phyloP scores from a whole-genome alignment of 345 rosid species.

The Hevea brasiliensis region DNA sequence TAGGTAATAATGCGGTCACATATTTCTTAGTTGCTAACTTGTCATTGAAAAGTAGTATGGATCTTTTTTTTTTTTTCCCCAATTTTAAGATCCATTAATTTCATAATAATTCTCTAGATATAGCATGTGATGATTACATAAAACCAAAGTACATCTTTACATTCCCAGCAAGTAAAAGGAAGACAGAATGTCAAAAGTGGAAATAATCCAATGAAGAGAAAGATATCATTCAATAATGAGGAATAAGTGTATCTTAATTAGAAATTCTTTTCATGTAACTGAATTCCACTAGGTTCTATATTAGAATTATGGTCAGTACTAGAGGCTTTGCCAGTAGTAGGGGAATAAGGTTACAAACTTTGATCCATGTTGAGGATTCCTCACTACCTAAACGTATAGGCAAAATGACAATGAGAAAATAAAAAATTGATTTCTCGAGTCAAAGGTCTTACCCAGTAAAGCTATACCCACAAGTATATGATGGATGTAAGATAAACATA shows the following conservation, averaged over 20 bases:
- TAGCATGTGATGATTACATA: background rate
- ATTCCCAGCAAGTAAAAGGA: background rate
- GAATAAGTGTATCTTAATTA: background rate
- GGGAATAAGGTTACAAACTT: background rate
- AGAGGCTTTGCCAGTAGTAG: background rate
- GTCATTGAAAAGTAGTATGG: background rate
- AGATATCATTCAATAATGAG: background rate
- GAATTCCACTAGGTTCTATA: background rate
- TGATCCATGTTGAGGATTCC: background rate
- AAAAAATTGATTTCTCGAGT: background rate
- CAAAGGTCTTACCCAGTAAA: conserved; percentile 1
- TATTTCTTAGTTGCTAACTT: background rate
- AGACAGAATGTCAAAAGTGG: background rate
- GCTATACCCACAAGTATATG: background rate
- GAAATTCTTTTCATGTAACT: background rate
- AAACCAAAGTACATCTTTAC: background rate
- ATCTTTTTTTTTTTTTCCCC: background rate
- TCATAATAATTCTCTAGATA: too few relatives aligned
- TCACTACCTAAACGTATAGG: background rate
- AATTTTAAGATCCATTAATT: background rate
- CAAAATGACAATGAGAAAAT: background rate
- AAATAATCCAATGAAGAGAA: background rate
- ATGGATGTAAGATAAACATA: conserved; percentile 2
- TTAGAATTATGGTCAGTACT: background rate
- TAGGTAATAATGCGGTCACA: background rate